Conservation (phyloP, 1,284 basidiomycete genomes). For the Ceratobasidium sp. region DNA sequence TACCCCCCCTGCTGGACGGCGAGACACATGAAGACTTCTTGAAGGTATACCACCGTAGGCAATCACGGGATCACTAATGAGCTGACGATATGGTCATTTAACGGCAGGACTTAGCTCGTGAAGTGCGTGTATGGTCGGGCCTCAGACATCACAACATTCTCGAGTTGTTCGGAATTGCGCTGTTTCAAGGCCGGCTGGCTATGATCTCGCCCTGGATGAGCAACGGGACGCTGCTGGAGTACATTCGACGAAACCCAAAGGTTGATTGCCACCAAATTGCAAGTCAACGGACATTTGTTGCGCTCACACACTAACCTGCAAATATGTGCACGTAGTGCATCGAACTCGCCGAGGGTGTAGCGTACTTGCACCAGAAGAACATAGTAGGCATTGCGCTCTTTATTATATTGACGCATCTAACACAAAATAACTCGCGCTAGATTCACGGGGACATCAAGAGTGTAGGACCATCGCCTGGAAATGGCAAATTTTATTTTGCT, state of each 20-base stretch:
- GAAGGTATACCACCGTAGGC: too few species aligned
- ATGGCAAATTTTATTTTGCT: background rate
- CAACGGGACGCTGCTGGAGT: background rate
- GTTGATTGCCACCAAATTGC: slow-evolving; percentile 3
- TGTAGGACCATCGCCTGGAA: background rate
- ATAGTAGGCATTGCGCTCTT: background rate
- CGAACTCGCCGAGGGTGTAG: background rate
- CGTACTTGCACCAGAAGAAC: background rate
- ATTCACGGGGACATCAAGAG: slow-evolving; percentile 6
- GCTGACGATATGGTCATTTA: background rate
- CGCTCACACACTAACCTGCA: background rate
- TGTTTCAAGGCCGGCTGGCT: background rate
- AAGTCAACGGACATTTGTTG: background rate
- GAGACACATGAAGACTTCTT: too few species aligned
- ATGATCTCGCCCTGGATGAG: slow-evolving; percentile 32
- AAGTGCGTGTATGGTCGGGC: slow-evolving; percentile 6
- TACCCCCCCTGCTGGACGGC: too few species aligned
- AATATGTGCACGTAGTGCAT: background rate
- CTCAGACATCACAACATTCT: background rate
- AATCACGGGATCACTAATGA: too few species aligned
- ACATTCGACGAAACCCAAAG: background rate
- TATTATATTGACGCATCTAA: background rate
- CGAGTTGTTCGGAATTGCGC: background rate
- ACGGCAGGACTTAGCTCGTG: background rate
- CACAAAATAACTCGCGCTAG: background rate